Conservation (phyloP, 176 grass and related monocot species). For the Oryza brachyantha region DNA sequence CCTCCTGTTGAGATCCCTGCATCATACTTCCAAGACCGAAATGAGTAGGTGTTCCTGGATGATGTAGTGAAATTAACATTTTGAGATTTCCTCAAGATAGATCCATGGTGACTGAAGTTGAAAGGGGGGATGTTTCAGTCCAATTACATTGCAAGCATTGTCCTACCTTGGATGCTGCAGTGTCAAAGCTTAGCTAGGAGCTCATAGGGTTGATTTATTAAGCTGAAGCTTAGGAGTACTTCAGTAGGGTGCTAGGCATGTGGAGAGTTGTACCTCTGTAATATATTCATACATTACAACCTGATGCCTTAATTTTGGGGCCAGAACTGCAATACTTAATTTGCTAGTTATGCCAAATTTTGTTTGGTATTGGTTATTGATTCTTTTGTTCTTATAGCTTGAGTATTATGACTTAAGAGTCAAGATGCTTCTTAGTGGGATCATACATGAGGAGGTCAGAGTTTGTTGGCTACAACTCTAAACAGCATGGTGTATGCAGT, state of each 20-base stretch:
- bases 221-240: not conserved
- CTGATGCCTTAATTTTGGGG: conserved; percentile 27
- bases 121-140: not conserved
- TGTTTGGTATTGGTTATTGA: not conserved
- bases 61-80: not conserved
- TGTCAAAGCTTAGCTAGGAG: conserved; percentile 27
- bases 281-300: conserved; percentile 51
- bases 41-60: conserved; percentile 18
- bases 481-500: not conserved
- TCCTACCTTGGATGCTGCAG: conserved; percentile 5
- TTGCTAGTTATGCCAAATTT: conserved; percentile 13
- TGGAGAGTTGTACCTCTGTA: conserved; percentile 34
- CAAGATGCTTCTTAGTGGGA: not conserved
- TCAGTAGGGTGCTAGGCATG: conserved; percentile 20
- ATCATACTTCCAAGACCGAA: conserved; percentile 42
- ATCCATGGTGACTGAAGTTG: not conserved
- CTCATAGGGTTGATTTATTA: conserved; percentile 10
- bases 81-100: conserved; percentile 24
- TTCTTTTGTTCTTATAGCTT: not conserved
- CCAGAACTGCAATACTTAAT: conserved; percentile 3
- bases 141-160: not conserved
- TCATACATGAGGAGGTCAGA: not conserved
- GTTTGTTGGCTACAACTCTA: not conserved
- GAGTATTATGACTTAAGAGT: not conserved
- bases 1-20: conserved; percentile 55